These are phyloP conservation scores for Colletotrichum nymphaeae DNA, from an alignment of 2,329 filamentous ascomycete species.

Conservation along the genomic window DNA sequence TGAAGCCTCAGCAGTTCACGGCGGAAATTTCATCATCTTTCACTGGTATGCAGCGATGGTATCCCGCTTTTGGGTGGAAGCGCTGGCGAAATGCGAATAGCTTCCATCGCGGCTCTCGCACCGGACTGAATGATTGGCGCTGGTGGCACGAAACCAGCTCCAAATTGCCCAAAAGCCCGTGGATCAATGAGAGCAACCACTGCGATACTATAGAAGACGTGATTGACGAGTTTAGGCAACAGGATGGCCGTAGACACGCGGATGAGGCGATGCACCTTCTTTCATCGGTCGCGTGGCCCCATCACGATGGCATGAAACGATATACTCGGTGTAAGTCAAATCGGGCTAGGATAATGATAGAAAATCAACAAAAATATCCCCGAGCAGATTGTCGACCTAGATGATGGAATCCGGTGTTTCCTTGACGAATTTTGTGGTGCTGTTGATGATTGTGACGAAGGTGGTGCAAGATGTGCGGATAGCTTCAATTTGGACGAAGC, in stretches of 20 bases:
- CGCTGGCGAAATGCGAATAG: constrained; percentile 24
- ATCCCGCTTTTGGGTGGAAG: not conserved
- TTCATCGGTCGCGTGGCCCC: constrained; percentile 25
- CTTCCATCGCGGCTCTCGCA: constrained; percentile 8
- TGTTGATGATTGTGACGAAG: constrained; percentile 13
- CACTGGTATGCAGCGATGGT: not conserved
- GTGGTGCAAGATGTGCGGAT: constrained; percentile 36
- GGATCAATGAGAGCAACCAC: too few species aligned
- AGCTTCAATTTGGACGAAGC: constrained; percentile 33
- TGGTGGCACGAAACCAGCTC: not conserved
- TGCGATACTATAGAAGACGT: too few species aligned
- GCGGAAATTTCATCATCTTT: not conserved
- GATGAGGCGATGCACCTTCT: not conserved
- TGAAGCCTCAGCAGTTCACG: not conserved
- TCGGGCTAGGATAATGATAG: constrained; percentile 20
- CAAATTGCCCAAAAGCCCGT: not conserved
- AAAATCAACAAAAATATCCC: constrained; percentile 29
- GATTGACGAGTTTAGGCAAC: not conserved
- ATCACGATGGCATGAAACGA: constrained; percentile 1
- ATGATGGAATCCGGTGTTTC: constrained; percentile 14
- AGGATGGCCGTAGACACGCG: not conserved
- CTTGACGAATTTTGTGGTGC: not conserved
- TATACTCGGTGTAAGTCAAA: constrained; percentile 36
- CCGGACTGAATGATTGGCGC: too few species aligned
- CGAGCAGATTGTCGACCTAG: constrained; percentile 20